Conservation (phyloP, 495 filamentous ascomycete genomes). For the Penicillium psychrofluorescens region DNA sequence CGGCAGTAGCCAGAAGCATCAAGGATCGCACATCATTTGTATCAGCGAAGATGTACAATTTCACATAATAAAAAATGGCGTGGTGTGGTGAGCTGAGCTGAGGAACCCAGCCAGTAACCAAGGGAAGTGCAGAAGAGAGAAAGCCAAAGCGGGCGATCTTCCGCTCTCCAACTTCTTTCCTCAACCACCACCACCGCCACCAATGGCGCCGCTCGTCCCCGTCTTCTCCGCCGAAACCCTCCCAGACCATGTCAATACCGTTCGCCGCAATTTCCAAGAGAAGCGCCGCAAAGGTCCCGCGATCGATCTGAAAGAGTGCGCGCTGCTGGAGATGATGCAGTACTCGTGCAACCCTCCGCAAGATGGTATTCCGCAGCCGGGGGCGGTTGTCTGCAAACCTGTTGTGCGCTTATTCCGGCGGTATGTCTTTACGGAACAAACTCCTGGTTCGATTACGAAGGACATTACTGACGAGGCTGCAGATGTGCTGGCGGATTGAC, state of each 20-base stretch:
- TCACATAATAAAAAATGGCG: too few relatives aligned
- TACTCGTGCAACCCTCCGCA: conserved; percentile 65
- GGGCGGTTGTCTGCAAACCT: conserved; percentile 61
- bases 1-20: conserved; percentile 1
- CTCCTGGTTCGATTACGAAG: neutral
- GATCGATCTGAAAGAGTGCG: conserved; percentile 59
- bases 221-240: conserved; percentile 32
- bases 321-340: conserved; percentile 71
- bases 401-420: conserved; percentile 71
- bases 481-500: conserved; percentile 72
- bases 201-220: conserved; percentile 38
- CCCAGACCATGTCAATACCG: conserved; percentile 34
- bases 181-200: too few relatives aligned
- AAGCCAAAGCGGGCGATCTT: neutral
- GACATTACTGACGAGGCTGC: neutral
- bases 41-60: neutral
- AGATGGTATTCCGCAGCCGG: conserved; percentile 44
- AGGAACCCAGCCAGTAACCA: too few relatives aligned
- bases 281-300: conserved; percentile 35
- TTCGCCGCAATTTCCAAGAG: conserved; percentile 34
- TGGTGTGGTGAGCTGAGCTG: too few relatives aligned
- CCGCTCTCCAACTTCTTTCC: neutral
- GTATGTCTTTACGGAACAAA: conserved; percentile 40
- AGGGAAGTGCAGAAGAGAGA: neutral
- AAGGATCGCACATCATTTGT: conserved; percentile 11